Evolutionary conservation across 2,329 filamentous ascomycete genomes (phyloP).

Genomic region (Aspergillus sergii): DNA sequence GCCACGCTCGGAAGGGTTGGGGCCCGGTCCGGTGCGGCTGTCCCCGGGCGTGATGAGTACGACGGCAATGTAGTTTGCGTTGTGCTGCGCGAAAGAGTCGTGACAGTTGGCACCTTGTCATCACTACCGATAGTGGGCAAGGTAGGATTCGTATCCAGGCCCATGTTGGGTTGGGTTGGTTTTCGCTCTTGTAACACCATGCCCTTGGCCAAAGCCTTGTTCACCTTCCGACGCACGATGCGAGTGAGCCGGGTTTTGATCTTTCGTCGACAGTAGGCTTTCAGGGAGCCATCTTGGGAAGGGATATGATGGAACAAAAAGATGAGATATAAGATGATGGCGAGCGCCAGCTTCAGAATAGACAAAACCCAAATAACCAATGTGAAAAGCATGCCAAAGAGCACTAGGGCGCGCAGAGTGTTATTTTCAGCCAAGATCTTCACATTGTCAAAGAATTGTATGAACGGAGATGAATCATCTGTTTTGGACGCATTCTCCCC

Average conservation of each 20-base stretch:
- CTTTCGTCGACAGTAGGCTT: slow-evolving; percentile 87
- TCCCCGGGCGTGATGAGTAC: slow-evolving; percentile 64
- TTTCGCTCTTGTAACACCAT: slow-evolving; percentile 60
- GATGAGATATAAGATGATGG: slow-evolving; percentile 76
- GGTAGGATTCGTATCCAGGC: slow-evolving; percentile 51
- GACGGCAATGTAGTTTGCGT: slow-evolving; percentile 64
- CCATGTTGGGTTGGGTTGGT: slow-evolving; percentile 41
- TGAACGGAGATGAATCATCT: slow-evolving; percentile 63
- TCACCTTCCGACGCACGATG: slow-evolving; percentile 84
- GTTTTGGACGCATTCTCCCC: slow-evolving; percentile 55
- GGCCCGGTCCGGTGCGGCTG: slow-evolving; percentile 43
- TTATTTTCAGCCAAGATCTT: slow-evolving; percentile 71
- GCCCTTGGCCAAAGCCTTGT: slow-evolving; percentile 82
- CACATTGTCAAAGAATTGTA: slow-evolving; percentile 84
- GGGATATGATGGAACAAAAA: slow-evolving; percentile 95
- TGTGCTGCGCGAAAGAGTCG: slow-evolving; percentile 47
- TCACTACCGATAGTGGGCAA: slow-evolving; percentile 62
- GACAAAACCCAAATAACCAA: slow-evolving; percentile 86
- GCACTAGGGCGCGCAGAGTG: slow-evolving; percentile 76
- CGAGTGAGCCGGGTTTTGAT: slow-evolving; percentile 81
- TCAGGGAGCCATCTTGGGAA: slow-evolving; percentile 74
- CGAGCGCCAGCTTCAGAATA: slow-evolving; percentile 71
- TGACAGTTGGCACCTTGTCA: slow-evolving; percentile 37
- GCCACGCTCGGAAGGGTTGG: slow-evolving; percentile 46
- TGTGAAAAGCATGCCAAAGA: slow-evolving; percentile 92